These are phyloP conservation scores for Jamesozyma gamospora DNA, from an alignment of 805 yeast species.

Conservation along the genomic window DNA sequence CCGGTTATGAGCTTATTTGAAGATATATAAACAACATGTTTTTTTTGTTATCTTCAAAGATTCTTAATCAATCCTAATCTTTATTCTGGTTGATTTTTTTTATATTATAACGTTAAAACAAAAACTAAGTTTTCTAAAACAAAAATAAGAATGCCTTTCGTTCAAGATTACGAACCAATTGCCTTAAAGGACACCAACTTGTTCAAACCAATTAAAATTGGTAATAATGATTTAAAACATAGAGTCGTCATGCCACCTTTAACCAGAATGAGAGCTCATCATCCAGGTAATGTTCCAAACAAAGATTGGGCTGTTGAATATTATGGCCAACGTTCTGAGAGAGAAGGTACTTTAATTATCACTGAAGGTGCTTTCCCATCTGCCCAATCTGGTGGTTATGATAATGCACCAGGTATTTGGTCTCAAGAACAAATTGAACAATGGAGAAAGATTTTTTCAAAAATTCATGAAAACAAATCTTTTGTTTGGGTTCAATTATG, in stretches of 20 bases:
- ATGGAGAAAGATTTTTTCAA: conserved; percentile 41
- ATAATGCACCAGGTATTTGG: conserved; percentile 40
- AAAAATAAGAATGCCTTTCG: conserved; percentile 12
- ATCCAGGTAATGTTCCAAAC: conserved; percentile 33
- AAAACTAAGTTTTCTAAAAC: not conserved
- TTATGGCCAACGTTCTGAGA: conserved; percentile 43
- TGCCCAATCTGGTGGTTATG: conserved; percentile 32
- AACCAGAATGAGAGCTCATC: conserved; percentile 32
- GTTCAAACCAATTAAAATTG: conserved; percentile 37
- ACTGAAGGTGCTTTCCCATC: conserved; percentile 49
- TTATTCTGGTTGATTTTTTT: not conserved
- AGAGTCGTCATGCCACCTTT: conserved; percentile 35
- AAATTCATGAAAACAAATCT: conserved; percentile 42
- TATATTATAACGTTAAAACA: not conserved
- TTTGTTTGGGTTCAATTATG: conserved; percentile 41
- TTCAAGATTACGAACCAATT: conserved; percentile 14
- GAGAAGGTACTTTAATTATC: conserved; percentile 43
- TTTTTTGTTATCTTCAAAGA: not conserved
- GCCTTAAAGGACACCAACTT: conserved; percentile 26
- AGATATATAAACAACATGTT: too few relatives aligned
- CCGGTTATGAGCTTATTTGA: not conserved
- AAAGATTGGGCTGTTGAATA: conserved; percentile 36
- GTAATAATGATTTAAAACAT: conserved; percentile 28
- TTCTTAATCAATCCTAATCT: not conserved
- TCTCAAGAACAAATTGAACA: conserved; percentile 36